These are phyloP conservation scores for Bonia amplexicaulis DNA, from an alignment of 176 grass and related monocot species.

Conservation along the genomic window DNA sequence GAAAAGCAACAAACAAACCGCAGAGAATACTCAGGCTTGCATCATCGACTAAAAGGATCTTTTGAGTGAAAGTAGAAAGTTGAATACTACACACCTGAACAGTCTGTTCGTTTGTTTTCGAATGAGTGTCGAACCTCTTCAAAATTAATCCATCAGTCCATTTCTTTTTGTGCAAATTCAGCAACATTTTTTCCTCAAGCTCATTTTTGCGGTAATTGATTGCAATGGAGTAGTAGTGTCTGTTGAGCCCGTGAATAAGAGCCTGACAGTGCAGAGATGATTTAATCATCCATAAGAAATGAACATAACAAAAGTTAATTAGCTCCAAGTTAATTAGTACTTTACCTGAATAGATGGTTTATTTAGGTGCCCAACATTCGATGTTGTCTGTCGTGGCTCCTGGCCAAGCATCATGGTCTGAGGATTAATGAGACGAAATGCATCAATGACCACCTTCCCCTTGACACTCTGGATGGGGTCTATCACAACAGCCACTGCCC, in stretches of 20 bases:
- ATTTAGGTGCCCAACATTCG: conserved; percentile 97
- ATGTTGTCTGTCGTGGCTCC: conserved; percentile 92
- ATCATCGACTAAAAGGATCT: neutral
- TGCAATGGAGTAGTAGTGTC: conserved; percentile 98
- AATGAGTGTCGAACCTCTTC: conserved; percentile 68
- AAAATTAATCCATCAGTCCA: conserved; percentile 94
- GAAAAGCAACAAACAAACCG: neutral
- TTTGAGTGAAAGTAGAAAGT: neutral
- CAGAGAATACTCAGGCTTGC: neutral
- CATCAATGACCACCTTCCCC: conserved; percentile 98
- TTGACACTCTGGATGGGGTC: conserved; percentile 99
- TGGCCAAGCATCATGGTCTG: conserved; percentile 99
- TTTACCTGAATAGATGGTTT: conserved; percentile 96
- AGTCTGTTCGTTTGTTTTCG: conserved; percentile 91
- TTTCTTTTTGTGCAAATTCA: conserved; percentile 98
- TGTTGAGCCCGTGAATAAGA: conserved; percentile 92
- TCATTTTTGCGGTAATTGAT: conserved; percentile 99
- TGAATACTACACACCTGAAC: conserved; percentile 57
- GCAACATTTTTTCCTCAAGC: conserved; percentile 93
- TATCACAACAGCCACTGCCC: conserved; percentile 93
- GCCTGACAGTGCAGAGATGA: conserved; percentile 44
- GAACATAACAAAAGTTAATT: neutral
- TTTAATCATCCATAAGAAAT: neutral
- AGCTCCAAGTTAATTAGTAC: neutral
- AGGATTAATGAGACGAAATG: conserved; percentile 95